Evolutionary conservation across 768 basidiomycete genomes (phyloP).

Genomic region (Tricholoma furcatifolium): DNA sequence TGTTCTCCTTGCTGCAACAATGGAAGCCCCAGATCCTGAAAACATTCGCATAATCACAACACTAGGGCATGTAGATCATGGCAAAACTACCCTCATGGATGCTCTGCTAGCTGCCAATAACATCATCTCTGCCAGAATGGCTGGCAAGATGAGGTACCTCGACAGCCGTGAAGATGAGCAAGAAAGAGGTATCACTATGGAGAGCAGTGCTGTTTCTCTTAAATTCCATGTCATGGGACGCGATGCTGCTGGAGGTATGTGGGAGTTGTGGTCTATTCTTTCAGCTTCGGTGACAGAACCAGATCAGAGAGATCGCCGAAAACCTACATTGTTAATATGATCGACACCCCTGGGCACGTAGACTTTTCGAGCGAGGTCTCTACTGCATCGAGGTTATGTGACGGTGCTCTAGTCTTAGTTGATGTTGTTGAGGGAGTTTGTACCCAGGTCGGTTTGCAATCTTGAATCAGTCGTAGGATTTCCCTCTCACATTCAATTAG

Average conservation of each 20-base stretch:
- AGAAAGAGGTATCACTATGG: constrained; percentile 98
- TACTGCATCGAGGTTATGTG: constrained; percentile 88
- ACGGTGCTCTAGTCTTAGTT: constrained; percentile 93
- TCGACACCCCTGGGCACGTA: constrained; percentile 98
- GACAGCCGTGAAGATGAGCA: constrained; percentile 98
- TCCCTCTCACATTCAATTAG: constrained; percentile 36
- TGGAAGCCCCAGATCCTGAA: constrained; percentile 37
- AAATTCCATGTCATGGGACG: constrained; percentile 79
- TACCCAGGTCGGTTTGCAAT: constrained; percentile 66
- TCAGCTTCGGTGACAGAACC: constrained; percentile 29
- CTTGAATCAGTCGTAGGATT: background rate
- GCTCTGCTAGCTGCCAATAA: constrained; percentile 94
- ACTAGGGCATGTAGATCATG: constrained; percentile 91
- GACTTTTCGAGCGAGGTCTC: constrained; percentile 98
- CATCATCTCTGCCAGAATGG: constrained; percentile 93
- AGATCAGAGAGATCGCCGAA: constrained; percentile 53
- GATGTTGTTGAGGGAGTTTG: constrained; percentile 98
- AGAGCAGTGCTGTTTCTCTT: constrained; percentile 91
- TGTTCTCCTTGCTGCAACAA: constrained; percentile 2
- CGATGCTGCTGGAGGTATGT: constrained; percentile 55
- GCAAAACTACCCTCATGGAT: constrained; percentile 96
- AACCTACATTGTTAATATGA: constrained; percentile 89
- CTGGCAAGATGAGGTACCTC: constrained; percentile 93
- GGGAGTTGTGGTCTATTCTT: constrained; percentile 1
- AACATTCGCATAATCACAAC: constrained; percentile 81